Percentiles rank a stretch among this genome's conserved stretches.
Evolutionary conservation across 331 rosid genomes (phyloP).

Genomic region (Cydonia oblonga): DNA sequence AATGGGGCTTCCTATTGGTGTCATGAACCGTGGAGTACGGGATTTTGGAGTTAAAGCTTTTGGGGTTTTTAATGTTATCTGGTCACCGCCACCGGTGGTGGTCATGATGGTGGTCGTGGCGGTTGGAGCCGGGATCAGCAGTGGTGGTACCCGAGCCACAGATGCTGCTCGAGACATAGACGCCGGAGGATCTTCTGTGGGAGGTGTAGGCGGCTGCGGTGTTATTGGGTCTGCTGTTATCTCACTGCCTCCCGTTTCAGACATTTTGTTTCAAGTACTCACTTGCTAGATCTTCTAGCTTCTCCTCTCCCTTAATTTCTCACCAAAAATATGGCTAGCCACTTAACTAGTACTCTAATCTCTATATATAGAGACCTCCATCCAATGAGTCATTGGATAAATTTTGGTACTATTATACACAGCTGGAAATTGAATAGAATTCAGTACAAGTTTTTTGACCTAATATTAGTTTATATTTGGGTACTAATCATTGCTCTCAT

Average conservation of each 20-base stretch:
- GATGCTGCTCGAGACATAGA: not conserved
- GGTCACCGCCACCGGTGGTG: not conserved
- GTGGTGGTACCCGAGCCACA: not conserved
- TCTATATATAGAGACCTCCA: not conserved
- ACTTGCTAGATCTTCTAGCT: not conserved
- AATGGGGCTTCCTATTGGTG: slow-evolving; percentile 24
- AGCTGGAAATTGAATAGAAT: not conserved
- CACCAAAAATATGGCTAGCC: not conserved
- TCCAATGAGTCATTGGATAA: no score
- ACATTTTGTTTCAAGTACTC: not conserved
- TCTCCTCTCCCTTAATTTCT: not conserved
- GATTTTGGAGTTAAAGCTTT: not conserved
- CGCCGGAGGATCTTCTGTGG: not conserved
- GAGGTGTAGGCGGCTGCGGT: not conserved
- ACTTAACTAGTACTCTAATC: not conserved
- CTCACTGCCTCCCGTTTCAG: not conserved
- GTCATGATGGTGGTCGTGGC: not conserved
- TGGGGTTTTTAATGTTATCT: slow-evolving; percentile 1
- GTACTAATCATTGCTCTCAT: not conserved
- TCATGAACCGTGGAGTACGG: slow-evolving; percentile 18
- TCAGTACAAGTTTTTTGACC: slow-evolving; percentile 1
- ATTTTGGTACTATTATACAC: no score
- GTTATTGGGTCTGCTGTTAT: not conserved
- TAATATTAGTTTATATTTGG: not conserved
- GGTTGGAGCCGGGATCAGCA: not conserved